phyloP scores from a whole-genome alignment of 768 basidiomycete species.

The Amanita inopinata region DNA sequence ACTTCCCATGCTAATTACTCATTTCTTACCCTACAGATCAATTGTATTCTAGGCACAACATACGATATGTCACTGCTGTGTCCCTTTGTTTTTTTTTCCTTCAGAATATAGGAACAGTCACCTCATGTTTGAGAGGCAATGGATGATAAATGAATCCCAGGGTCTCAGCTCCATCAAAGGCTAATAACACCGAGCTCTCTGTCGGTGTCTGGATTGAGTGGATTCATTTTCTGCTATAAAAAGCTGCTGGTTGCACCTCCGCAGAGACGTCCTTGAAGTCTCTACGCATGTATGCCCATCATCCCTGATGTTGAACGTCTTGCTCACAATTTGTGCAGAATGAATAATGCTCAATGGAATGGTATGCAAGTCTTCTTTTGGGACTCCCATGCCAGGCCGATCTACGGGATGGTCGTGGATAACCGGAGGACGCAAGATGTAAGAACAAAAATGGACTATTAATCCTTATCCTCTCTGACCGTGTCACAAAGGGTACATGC shows the following conservation, averaged over 20 bases:
- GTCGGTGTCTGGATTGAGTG: not conserved
- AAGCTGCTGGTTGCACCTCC: not conserved
- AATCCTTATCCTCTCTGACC: not conserved
- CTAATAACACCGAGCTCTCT: not conserved
- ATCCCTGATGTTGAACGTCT: not conserved
- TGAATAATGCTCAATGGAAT: conserved; percentile 10
- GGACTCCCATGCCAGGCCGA: conserved; percentile 14
- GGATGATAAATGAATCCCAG: conserved; percentile 4
- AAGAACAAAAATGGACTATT: not conserved
- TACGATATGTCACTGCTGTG: not conserved
- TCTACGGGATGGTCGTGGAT: conserved; percentile 18
- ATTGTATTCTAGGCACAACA: conserved; percentile 4
- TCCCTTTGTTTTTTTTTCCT: conserved; percentile 3
- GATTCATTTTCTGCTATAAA: not conserved
- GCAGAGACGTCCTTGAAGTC: not conserved
- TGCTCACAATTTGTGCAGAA: conserved; percentile 7
- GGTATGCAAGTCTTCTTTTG: conserved; percentile 19
- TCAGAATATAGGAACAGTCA: conserved; percentile 1
- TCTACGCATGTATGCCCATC: not conserved
- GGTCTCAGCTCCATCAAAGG: conserved; percentile 2
- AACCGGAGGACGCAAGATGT: conserved; percentile 14
- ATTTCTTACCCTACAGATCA: conserved; percentile 8
- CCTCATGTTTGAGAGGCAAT: not conserved
- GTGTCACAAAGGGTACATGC: conserved; percentile 13
- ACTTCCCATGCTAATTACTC: conserved; percentile 1